Evolutionary conservation across 805 yeast genomes (phyloP), one percentile per base, ranked within the genome.

Genomic region (Barnettozyma californica): DNA sequence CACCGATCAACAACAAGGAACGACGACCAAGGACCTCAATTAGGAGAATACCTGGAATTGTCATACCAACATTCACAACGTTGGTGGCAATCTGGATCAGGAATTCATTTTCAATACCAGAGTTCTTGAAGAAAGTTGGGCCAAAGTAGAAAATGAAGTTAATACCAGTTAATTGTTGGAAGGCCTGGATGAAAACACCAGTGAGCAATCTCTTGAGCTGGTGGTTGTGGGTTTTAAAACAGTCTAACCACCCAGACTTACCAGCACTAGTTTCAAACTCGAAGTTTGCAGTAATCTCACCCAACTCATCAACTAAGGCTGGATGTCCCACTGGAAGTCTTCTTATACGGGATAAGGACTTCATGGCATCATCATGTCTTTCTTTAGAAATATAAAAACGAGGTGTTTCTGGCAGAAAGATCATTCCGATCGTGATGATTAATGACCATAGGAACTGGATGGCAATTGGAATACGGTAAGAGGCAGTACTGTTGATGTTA

Each of bases 381-480:
- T 77, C 78, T 53, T 78, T 77, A 44, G 77, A 77, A 27, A 87
- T 82, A 52, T 67, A 77, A 67, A 68, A 87, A 59, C 95, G 75
- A 35, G 95, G 95, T 39, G 86, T 75, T 60, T 87, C 95, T 23
- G 95, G 91, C 38, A 87, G 69, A 54, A 81, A 72, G 51, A 80
- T 62, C 73, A 87, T 74, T 42, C 94, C 94, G 37, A 64, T 55
- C 45, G 76, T 74, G 47, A 87, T 69, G 43, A 83, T 63, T 1
- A 76, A 50, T n/a, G 88, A 81, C 83, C 90, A 87, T 6, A 80
- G 55, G 57, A 84, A 76, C 67, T 85, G 91, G 31, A 87, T 57
- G 13, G 83, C 90, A 55, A 86, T 75, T 23, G 94, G 94, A 45
- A 87, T 76, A 60, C 92, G 73, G 70, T 83, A 87, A 16, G 87